Evolutionary conservation across 176 grass and related monocot genomes (phyloP).

Genomic region (Carex pumila): DNA sequence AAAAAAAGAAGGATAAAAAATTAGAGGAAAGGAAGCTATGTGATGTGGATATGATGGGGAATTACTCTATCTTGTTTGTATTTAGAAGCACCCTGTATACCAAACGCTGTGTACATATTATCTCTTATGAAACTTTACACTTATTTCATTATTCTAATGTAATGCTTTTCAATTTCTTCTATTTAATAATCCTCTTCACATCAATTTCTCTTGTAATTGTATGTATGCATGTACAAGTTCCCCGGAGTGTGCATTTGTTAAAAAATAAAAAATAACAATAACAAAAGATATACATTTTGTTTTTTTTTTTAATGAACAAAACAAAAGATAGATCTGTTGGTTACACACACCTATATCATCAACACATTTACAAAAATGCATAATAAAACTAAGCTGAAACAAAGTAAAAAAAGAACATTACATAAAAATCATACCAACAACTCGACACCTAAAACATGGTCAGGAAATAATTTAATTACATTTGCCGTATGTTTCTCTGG

Average conservation of each 20-base stretch:
- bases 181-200: background rate
- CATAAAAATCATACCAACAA: too few relatives aligned
- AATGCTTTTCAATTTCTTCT: background rate
- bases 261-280: background rate
- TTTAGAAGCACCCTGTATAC: background rate
- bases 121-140: background rate
- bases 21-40: background rate
- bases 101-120: constrained; percentile 1
- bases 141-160: constrained; percentile 1
- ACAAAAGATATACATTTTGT: background rate
- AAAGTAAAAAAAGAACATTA: too few relatives aligned
- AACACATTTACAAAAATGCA: too few relatives aligned
- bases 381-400: too few relatives aligned
- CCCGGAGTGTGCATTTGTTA: background rate
- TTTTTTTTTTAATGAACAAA: background rate
- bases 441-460: too few relatives aligned
- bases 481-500: too few relatives aligned
- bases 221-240: background rate
- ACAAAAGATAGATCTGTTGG: background rate
- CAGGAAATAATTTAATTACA: background rate
- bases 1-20: background rate
- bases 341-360: too few relatives aligned
- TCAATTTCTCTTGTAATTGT: background rate
- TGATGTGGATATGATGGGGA: background rate
- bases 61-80: background rate